These are phyloP conservation scores for Boeremia lycopersici DNA, from an alignment of 2,329 filamentous ascomycete genomes.

Conservation along the genomic window DNA sequence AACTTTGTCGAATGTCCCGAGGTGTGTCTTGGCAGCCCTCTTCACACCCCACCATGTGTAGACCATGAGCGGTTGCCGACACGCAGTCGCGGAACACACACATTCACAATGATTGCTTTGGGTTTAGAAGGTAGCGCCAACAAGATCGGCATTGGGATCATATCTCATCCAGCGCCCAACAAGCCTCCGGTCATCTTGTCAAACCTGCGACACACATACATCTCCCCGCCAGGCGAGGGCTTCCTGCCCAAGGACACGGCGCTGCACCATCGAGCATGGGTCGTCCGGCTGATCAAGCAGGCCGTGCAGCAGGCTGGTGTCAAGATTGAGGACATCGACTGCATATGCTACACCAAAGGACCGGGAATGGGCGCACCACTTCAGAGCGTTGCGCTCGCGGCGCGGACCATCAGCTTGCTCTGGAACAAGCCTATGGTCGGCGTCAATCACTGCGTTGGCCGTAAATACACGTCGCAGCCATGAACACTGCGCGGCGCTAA, in stretches of 20 bases:
- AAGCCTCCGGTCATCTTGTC: conserved; percentile 69
- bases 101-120: conserved; percentile 65
- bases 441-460: conserved; percentile 97
- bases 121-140: conserved; percentile 94
- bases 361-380: conserved; percentile 97
- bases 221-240: conserved; percentile 87
- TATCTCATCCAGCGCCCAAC: conserved; percentile 69
- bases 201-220: conserved; percentile 93
- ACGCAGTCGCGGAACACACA: not conserved
- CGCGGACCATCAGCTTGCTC: conserved; percentile 78
- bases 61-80: conserved; percentile 17
- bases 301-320: conserved; percentile 72
- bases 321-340: conserved; percentile 70
- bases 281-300: conserved; percentile 78
- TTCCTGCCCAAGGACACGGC: conserved; percentile 98
- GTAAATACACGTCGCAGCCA: conserved; percentile 47
- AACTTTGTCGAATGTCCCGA: conserved; percentile 17
- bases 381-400: conserved; percentile 83
- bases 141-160: conserved; percentile 93
- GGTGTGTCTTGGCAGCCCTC: conserved; percentile 20
- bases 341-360: conserved; percentile 93
- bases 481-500: not conserved
- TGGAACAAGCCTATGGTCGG: conserved; percentile 91
- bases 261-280: conserved; percentile 84
- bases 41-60: conserved; percentile 26